Base-by-base conservation (phyloP, 1,139 yeast species). In the Pneumocystis jirovecii region DNA sequence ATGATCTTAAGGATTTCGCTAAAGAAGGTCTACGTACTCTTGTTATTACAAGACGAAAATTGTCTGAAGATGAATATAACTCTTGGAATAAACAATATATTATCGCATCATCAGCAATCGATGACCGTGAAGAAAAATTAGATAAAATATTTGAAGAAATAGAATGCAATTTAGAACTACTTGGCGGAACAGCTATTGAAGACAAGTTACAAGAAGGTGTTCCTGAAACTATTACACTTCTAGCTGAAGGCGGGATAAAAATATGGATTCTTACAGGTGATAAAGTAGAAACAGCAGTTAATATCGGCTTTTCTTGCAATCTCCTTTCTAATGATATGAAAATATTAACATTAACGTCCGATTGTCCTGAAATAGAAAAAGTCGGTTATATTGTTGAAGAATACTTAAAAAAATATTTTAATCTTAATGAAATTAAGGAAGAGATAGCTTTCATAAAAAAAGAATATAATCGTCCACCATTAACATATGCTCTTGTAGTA, bases 181-280 rank as follows among this genome's bases (percentile, higher is more conserved):
- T 93, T 57, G 98, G 98, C 68, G 98, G 97, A 71, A 93, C 98
- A 40, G 98, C 98, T 25, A 93, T 93, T 75, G 98, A 93, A 75
- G 98, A 93, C 76, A 82, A 96, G 72, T 80, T 93, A 67, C 98
- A 93, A 77, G 89, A 85, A 68, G 98, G 97, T 74, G 98, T 93
- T 21, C 97, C 98, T 1, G 95, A 89, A 70, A 83, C 97, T 3
- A 93, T 93, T 75, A 86, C 90, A 12, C 77, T 87, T 62, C 81
- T 93, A 66, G 89, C 87, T 15, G 83, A 85, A 70, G 97, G 97
- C 8, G 98, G 98, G 72, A 87, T 93, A 70, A 93, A 93, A 75
- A 79, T 93, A 65, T 93, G 98, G 98, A 97, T 93, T 57, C 80
- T 93, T 66, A 93, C 98, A 21, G 98, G 98, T 76, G 98, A 93